Base-by-base conservation (phyloP, 2,329 filamentous ascomycete species). In the Ophiocordyceps camponoti-rufipedis region DNA sequence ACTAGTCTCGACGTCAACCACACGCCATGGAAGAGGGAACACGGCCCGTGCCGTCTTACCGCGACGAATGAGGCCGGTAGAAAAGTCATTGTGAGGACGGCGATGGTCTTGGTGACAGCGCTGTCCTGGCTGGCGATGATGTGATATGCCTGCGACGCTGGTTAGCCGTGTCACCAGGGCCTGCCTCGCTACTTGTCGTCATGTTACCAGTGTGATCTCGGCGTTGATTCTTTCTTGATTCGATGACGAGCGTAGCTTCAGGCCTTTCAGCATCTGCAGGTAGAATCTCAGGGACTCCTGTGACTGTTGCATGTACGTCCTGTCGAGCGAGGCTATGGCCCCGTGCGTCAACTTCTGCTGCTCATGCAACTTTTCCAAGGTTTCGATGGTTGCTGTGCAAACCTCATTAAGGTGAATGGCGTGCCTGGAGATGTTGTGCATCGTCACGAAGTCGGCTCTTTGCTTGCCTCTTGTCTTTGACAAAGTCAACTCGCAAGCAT, bases 341-440 rank as follows among this genome's bases (percentile, higher is more conserved):
- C 12, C 28, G 16, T 43, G 13, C 12, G 18, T 19, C 11, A 11
- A 4, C 31, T 33, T 14, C 28, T 43, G 42, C 9, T 29, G 29
- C 29, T 19, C 8, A 5, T 33, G n/a, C 42, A 43, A 43, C 28
- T 31, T 32, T 4, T 33, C 16, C 29, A 43, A 33, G n/a, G 28
- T 43, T 31, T 43, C 42, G 12, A 43, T 31, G 4, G 42, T 14
- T 5, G n/a, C 42, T 7, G 42, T 18, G 12, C 18, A 19, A 33
- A 43, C 42, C 18, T 43, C 42, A 7, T 32, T 18, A 5, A 43
- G 42, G n/a, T 43, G 42, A 12, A 29, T 14, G n/a, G 42, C 31
- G n/a, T 43, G 42, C n/a, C 42, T 43, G n/a, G 42, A 32, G 31
- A 33, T 14, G 42, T 43, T 29, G n/a, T 43, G 42, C 42, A 43